Base-by-base conservation (phyloP, 768 basidiomycete species). In the Russula sp. region DNA sequence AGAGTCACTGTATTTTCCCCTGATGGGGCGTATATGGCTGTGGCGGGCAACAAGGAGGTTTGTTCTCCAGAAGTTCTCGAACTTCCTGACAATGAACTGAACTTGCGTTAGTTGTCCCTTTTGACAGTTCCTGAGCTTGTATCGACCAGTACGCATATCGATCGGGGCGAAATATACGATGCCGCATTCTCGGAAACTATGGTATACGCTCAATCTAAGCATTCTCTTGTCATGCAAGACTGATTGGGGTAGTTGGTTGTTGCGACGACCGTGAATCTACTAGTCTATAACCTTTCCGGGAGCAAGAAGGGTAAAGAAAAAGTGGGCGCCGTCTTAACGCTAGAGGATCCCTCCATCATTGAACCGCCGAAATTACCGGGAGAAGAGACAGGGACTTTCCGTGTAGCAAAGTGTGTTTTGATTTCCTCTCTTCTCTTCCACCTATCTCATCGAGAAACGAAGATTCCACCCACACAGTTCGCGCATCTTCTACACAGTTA, bases 1-100 rank as follows among this genome's bases (percentile, higher is more conserved):
- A 95, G 91, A 85, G 87, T 94, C 27, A 94, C 94, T 1, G 81
- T 84, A 2, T 76, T 98, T 59, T 94, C 94, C 45, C 85, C 86
- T 6, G 79, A 87, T 68, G 80, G 82, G 27, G 78, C 75, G 31
- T 72, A 88, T 45, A 71, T 96, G 6, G 88, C 84, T 4, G 82
- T 86, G 40, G 91, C 86, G 27, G 92, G 93, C 4, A 81, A 82
- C 64, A 84, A 84, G 69, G 81, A 86, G 70, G 91, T 94, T 70
- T 66, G 80, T 68, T 45, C 13, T 45, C 16, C 22, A n/a, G 2
- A 40, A n/a, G 2, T 55, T 2, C 20, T 32, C 18, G 27, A 48
- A 37, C 49, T 14, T 40, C 13, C 16, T 27, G 35, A 39, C 34
- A 39, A 14, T 27, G 47, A 16, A 45, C 22, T 40, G 20, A 32